A percentile compares a stretch with the other conserved stretches of the same genome.
Evolutionary conservation across 306 rosid genomes (phyloP).

Genomic region (Elaeagnus macrophylla): DNA sequence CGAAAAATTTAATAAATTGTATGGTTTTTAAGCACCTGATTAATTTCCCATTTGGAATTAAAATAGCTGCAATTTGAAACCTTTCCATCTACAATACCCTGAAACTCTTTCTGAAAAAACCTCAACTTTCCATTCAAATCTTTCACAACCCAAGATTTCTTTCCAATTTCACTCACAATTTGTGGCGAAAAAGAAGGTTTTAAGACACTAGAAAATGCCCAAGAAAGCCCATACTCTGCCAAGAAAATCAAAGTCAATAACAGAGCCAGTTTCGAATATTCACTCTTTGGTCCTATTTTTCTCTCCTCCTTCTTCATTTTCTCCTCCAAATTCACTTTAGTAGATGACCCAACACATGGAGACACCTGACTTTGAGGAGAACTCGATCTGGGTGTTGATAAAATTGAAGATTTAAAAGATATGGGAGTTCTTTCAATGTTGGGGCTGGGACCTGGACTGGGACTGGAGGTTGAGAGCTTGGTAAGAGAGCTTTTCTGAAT

Average conservation of each 20-base stretch:
- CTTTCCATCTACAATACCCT: constrained; percentile 26
- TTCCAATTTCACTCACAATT: constrained; percentile 33
- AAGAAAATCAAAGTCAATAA: constrained; percentile 34
- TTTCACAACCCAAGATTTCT: constrained; percentile 30
- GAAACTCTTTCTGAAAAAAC: constrained; percentile 51
- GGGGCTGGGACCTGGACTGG: constrained; percentile 8
- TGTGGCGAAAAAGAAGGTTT: constrained; percentile 36
- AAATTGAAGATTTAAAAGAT: constrained; percentile 41
- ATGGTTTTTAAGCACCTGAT: constrained; percentile 35
- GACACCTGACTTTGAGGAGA: constrained; percentile 7
- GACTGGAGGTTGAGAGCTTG: constrained; percentile 40
- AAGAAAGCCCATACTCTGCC: constrained; percentile 26
- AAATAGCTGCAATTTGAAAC: constrained; percentile 56
- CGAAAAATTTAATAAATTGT: background rate
- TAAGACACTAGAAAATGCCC: constrained; percentile 27
- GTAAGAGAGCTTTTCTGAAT: constrained; percentile 54
- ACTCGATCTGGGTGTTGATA: constrained; percentile 42
- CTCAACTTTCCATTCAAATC: constrained; percentile 61
- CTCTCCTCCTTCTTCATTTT: constrained; percentile 4
- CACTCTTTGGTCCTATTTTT: constrained; percentile 19
- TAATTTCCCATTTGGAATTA: constrained; percentile 48
- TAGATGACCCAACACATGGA: constrained; percentile 28
- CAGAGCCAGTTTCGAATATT: constrained; percentile 18
- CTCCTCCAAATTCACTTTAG: constrained; percentile 19
- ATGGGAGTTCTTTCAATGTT: constrained; percentile 39